These are phyloP conservation scores for Colletotrichum liriopes DNA, from an alignment of 2,329 filamentous ascomycete species.

Conservation along the genomic window DNA sequence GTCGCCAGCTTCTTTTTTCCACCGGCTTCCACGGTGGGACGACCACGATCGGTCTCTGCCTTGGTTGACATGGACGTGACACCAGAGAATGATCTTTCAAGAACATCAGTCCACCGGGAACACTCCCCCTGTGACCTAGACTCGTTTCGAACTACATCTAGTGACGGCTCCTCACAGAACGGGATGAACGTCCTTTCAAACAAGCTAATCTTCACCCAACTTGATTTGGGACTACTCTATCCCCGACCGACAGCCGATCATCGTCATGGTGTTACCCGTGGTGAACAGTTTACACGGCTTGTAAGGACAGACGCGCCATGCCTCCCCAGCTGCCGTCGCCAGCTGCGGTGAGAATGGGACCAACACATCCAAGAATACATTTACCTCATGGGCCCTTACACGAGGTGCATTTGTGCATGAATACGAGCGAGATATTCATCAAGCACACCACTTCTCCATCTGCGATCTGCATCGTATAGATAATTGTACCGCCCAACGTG, in stretches of 20 bases:
- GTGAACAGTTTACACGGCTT: conserved; percentile 12
- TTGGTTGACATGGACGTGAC: not conserved
- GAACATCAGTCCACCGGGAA: conserved; percentile 16
- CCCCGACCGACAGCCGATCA: conserved; percentile 25
- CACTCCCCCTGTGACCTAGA: conserved; percentile 24
- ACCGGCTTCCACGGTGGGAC: conserved; percentile 12
- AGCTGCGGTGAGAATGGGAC: conserved; percentile 14
- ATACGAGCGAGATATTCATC: conserved; percentile 41
- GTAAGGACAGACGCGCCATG: not conserved
- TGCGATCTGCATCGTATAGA: conserved; percentile 27
- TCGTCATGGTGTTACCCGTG: conserved; percentile 21
- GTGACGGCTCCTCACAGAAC: conserved; percentile 27
- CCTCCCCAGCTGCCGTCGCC: not conserved
- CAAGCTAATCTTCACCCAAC: not conserved
- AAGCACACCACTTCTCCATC: conserved; percentile 26
- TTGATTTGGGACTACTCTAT: conserved; percentile 15
- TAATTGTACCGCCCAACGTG: conserved; percentile 16
- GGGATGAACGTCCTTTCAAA: conserved; percentile 16
- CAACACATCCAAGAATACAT: conserved; percentile 12
- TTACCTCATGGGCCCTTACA: conserved; percentile 27
- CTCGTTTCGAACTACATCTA: conserved; percentile 24
- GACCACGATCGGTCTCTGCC: not conserved
- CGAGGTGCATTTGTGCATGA: conserved; percentile 34
- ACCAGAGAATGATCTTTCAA: not conserved
- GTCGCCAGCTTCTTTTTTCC: conserved; percentile 10